Conservation (phyloP, 1,284 basidiomycete genomes). For the Blastosporella zonata region DNA sequence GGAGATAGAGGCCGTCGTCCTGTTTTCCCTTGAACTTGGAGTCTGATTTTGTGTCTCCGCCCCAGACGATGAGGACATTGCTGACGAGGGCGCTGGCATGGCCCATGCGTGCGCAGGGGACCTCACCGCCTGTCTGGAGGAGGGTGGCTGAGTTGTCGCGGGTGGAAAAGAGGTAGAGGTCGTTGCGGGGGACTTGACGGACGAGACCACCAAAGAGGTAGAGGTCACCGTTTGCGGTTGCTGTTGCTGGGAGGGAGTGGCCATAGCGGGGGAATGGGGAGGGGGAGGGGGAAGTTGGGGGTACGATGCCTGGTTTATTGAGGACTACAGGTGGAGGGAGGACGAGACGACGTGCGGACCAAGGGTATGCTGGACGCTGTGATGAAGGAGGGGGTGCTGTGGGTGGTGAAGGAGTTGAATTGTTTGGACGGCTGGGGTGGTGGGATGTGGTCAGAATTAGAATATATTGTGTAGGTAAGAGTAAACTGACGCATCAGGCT, state of each 20-base stretch:
- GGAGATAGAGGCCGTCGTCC: slow-evolving; percentile 93
- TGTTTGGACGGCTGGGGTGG: slow-evolving; percentile 19
- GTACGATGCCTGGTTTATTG: slow-evolving; percentile 56
- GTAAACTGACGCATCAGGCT: slow-evolving; percentile 41
- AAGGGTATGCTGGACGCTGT: slow-evolving; percentile 71
- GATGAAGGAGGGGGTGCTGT: slow-evolving; percentile 28
- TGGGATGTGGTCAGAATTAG: slow-evolving; percentile 1
- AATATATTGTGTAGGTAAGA: background rate
- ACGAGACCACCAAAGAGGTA: slow-evolving; percentile 98
- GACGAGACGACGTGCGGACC: slow-evolving; percentile 69
- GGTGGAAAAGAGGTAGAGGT: slow-evolving; percentile 89
- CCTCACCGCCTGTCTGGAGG: slow-evolving; percentile 86
- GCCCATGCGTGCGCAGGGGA: slow-evolving; percentile 89
- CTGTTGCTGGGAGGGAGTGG: slow-evolving; percentile 87
- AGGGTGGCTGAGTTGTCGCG: slow-evolving; percentile 76
- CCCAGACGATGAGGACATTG: slow-evolving; percentile 97
- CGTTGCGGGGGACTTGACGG: slow-evolving; percentile 87
- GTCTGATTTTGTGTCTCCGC: slow-evolving; percentile 89
- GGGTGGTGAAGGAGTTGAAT: slow-evolving; percentile 16
- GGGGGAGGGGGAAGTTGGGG: slow-evolving; percentile 63
- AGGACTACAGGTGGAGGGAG: slow-evolving; percentile 64
- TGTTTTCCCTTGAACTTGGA: slow-evolving; percentile 75
- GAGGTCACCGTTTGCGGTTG: slow-evolving; percentile 83
- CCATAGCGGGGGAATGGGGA: slow-evolving; percentile 97
- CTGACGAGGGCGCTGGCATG: slow-evolving; percentile 96